phyloP scores from a whole-genome alignment of 1,284 basidiomycete genomes.

The Ustilago esculenta region DNA sequence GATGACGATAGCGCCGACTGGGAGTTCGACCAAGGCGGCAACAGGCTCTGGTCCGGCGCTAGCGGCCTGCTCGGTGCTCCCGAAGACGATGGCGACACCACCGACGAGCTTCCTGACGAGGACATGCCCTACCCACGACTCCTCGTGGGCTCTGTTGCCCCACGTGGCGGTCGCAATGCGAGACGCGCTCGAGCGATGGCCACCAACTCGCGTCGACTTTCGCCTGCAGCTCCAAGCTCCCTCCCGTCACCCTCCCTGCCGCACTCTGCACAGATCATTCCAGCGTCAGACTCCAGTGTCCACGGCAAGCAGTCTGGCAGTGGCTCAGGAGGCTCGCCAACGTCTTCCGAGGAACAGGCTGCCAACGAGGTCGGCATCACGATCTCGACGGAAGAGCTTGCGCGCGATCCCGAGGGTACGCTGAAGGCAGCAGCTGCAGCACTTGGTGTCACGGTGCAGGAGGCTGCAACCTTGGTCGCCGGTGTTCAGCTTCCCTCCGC shows the following conservation, averaged over 20 bases:
- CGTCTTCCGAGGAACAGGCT: conserved; percentile 29
- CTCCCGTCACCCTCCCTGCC: conserved; percentile 36
- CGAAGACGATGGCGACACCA: conserved; percentile 65
- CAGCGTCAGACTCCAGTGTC: conserved; percentile 18
- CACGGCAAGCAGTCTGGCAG: conserved; percentile 19
- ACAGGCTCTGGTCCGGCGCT: conserved; percentile 23
- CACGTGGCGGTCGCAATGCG: conserved; percentile 61
- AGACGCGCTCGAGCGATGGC: conserved; percentile 63
- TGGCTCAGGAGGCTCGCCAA: conserved; percentile 23
- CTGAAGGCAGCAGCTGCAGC: conserved; percentile 45
- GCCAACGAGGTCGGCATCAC: conserved; percentile 48
- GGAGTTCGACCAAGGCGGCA: conserved; percentile 42
- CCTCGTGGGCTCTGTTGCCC: conserved; percentile 64
- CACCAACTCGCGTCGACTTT: conserved; percentile 55
- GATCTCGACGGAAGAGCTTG: conserved; percentile 52
- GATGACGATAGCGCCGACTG: conserved; percentile 59
- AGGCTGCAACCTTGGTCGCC: conserved; percentile 45
- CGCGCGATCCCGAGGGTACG: conserved; percentile 51
- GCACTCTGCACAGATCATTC: conserved; percentile 6
- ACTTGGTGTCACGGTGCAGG: conserved; percentile 42
- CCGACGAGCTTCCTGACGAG: conserved; percentile 65
- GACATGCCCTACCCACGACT: conserved; percentile 66
- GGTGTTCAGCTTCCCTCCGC: conserved; percentile 36
- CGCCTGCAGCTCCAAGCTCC: conserved; percentile 47
- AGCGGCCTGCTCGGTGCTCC: conserved; percentile 24